Base-by-base conservation (phyloP, 2,329 filamentous ascomycete genomes). In the Zymoseptoria crescenta region DNA sequence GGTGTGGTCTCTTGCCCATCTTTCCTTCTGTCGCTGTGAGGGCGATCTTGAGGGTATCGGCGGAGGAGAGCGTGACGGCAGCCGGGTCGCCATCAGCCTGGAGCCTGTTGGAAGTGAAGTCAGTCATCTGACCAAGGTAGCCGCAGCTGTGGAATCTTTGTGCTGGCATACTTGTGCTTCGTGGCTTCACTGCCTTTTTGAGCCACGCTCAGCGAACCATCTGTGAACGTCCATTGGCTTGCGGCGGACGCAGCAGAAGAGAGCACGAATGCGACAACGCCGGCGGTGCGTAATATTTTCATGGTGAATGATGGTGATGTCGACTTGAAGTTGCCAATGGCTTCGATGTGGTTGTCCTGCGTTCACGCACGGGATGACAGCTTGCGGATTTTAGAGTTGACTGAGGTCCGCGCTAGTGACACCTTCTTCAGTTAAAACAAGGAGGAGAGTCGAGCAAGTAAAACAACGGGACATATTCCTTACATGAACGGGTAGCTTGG, bases 1-100 rank as follows among this genome's bases (percentile, higher is more conserved):
- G 94, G 76, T 99, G 94, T 67, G 94, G 91, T 65, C 89, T 85
- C 80, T 91, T 93, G 52, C 84, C 82, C 67, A 85, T 87, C 75
- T 86, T 85, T 71, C 83, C 86, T 70, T 96, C 90, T 72, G 88
- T 87, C 8, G 90, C 83, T 35, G 91, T 96, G 69, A 99, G 78
- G 65, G 85, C 76, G 65, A 99, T 78, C 79, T 94, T 96, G 70
- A 97, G 79, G 49, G 85, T 85, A 71, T 95, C 91, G 56, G 83
- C 74, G 56, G 81, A 75, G 62, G 85, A 83, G 62, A 97, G 79
- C 9, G 80, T 74, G 49, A 96, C 73, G 10, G 86, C 76, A 8
- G 58, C 60, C 10, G 62, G 63, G 92, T 79, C 19, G 85, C 81
- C 8, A 81, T 81, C 82, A 24, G 75, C 69, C 49, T 65, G 71